Percentiles rank a stretch among this genome's conserved stretches.
These are phyloP conservation scores for Trifolium pratense DNA, from an alignment of 306 rosid species.

Conservation along the genomic window DNA sequence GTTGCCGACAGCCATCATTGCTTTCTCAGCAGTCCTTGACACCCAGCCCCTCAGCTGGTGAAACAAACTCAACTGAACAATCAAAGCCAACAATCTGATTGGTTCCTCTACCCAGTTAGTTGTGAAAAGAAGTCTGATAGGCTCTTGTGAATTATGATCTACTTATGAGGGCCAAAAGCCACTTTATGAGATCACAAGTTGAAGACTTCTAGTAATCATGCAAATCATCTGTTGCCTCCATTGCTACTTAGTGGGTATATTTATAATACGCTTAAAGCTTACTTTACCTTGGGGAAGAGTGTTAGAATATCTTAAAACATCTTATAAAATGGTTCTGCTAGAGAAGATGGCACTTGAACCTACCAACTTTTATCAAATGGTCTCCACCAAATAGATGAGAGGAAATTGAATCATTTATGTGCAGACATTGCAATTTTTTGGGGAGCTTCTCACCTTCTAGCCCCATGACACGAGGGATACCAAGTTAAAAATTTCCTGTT, in stretches of 20 bases:
- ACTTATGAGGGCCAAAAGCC: background rate
- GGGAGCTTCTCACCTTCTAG: conserved; percentile 1
- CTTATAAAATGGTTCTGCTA: background rate
- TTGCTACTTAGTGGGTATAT: background rate
- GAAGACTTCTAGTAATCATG: background rate
- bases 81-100: conserved; percentile 7
- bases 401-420: background rate
- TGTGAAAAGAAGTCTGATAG: background rate
- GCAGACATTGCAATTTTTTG: background rate
- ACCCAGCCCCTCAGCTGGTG: background rate
- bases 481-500: background rate
- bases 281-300: background rate
- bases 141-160: background rate
- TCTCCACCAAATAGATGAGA: conserved; percentile 12
- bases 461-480: background rate
- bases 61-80: conserved; percentile 3
- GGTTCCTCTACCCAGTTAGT: background rate
- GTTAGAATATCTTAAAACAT: background rate
- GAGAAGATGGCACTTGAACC: background rate
- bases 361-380: conserved; percentile 1
- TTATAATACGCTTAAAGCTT: background rate
- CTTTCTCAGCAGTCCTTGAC: background rate
- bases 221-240: background rate
- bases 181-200: background rate
- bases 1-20: background rate